Conservation (phyloP, 495 filamentous ascomycete genomes). For the Xanthoparmelia taractica region DNA sequence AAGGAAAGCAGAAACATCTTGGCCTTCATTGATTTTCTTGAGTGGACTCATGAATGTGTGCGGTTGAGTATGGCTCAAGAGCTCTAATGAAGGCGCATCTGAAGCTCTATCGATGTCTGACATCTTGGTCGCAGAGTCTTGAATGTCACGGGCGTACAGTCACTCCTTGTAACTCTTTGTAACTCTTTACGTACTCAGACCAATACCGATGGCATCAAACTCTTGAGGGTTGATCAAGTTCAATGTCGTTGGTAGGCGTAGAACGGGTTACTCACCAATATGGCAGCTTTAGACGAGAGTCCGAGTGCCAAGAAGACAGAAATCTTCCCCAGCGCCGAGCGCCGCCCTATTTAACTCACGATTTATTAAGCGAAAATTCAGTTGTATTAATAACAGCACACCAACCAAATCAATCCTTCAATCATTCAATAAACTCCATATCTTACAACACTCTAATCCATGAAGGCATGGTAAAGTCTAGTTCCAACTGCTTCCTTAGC, state of each 20-base stretch:
- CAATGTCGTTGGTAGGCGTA: no score
- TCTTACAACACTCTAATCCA: no score
- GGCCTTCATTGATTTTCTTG: constrained; percentile 75
- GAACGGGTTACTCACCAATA: not conserved
- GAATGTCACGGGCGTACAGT: not conserved
- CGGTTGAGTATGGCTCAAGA: constrained; percentile 19
- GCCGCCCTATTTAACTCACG: no score
- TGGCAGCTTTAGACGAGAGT: not conserved
- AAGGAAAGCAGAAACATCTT: constrained; percentile 71
- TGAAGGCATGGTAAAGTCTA: no score
- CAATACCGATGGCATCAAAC: not conserved
- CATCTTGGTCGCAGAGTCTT: not conserved
- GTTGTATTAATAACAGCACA: no score
- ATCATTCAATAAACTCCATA: no score
- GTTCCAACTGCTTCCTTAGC: no score
- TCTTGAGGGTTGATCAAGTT: no score
- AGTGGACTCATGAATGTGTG: constrained; percentile 47
- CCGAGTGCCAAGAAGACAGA: no score
- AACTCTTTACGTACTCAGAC: not conserved
- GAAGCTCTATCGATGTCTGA: not conserved
- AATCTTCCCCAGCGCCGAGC: no score
- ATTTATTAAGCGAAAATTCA: no score
- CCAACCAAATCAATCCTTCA: no score
- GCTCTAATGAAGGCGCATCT: constrained; percentile 19
- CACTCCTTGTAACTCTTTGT: not conserved